Evolutionary conservation across 805 yeast species (phyloP), one percentile per base, ranked within the genome.

Genomic region (Starmerella apis): DNA sequence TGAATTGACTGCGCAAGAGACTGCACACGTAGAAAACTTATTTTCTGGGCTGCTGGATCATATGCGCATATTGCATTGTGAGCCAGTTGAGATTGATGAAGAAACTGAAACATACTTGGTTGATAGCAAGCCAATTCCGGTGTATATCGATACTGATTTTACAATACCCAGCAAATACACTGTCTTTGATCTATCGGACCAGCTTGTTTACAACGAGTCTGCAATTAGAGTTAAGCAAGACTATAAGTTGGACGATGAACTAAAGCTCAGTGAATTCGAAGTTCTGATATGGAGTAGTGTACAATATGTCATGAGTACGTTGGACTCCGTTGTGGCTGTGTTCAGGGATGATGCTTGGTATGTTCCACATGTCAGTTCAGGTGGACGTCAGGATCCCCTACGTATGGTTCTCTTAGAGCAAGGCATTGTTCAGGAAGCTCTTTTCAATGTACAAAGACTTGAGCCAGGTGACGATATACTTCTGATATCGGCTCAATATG

Each of bases 401-500:
- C 44, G 44, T 8, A 25, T 11, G 33, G 33, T 41, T 14, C 44
- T 41, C 3, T 8, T 41, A 16, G 44, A 41, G n/a, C 33, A 41
- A 8, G 44, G 44, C 13, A n/a, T 41, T 27, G 44, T 41, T 14
- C 23, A 27, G n/a, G 44, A 41, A 19, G 44, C 44, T 4, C 24
- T 27, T 3, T 41, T 41, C 27, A 41, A 41, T 27, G 44, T 41
- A 4, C 44, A 27, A 24, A 31, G 44, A 6, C 24, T 41, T 3
- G 44, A 8, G 16, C 25, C 32, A 3, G 44, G 44, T n/a, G 44
- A 41, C 4, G 44, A 41, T 14, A 16, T 41, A 9, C 44, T 41
- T 3, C 23, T 41, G 4, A 41, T 41, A n/a, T 41, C 44, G 5
- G 32, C 44, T 4, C 44, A 41, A 16, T 18, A 41, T 16, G 44